Evolutionary conservation across 1,284 basidiomycete genomes (phyloP).

Genomic region (Dichomitus squalens): DNA sequence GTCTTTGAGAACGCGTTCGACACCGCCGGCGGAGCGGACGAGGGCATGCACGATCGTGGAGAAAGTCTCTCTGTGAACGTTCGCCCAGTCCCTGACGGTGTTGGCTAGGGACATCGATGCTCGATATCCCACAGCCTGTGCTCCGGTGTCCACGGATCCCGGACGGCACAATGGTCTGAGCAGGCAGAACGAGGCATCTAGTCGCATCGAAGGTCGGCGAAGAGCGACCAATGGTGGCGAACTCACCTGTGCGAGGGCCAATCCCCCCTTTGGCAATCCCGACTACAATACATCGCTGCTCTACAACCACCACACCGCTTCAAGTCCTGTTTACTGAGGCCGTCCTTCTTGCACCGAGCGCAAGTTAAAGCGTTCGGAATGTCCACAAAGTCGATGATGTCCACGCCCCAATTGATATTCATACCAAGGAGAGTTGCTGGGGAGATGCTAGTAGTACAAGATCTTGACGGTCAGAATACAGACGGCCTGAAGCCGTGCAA

Average conservation of each 20-base stretch:
- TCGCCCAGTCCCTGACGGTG: conserved; percentile 1
- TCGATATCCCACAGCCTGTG: neutral
- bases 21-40: neutral
- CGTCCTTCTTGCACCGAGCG: neutral
- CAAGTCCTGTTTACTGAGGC: neutral
- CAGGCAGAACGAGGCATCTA: neutral
- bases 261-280: neutral
- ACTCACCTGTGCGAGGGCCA: conserved; percentile 7
- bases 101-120: neutral
- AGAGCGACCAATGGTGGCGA: neutral
- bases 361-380: too few species aligned
- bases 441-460: too few species aligned
- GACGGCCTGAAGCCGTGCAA: too few species aligned
- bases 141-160: neutral
- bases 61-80: neutral
- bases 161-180: neutral
- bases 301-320: conserved; percentile 1
- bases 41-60: neutral
- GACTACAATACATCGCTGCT: conserved; percentile 2
- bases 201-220: neutral
- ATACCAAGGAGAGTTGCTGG: too few species aligned
- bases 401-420: too few species aligned
- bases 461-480: too few species aligned
- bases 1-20: neutral
- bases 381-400: too few species aligned